A percentile compares a stretch with the other conserved stretches of the same genome.
Conservation (phyloP, 768 basidiomycete species). For the Phanerochaete carnosa region DNA sequence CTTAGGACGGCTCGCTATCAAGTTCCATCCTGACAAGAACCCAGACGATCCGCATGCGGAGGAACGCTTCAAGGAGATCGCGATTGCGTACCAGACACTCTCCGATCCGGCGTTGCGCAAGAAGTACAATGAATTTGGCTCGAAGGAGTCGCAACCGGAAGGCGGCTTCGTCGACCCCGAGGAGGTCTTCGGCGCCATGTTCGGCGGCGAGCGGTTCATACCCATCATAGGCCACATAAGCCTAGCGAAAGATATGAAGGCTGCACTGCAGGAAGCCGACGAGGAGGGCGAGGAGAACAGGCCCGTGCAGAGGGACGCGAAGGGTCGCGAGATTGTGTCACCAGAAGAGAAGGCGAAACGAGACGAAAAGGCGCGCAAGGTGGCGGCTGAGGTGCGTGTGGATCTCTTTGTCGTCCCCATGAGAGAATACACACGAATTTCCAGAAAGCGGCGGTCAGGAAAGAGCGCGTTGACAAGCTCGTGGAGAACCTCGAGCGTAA, state of each 20-base stretch:
- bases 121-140: conserved; percentile 91
- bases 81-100: conserved; percentile 85
- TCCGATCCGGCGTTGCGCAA: conserved; percentile 71
- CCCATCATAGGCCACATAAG: conserved; percentile 89
- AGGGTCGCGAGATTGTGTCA: conserved; percentile 37
- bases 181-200: conserved; percentile 67
- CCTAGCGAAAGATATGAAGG: conserved; percentile 89
- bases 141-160: conserved; percentile 77
- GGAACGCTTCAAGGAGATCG: conserved; percentile 87
- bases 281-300: conserved; percentile 50
- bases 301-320: conserved; percentile 45
- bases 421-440: conserved; percentile 11
- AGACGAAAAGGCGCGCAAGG: conserved; percentile 70
- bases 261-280: conserved; percentile 83
- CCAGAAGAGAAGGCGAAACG: conserved; percentile 39
- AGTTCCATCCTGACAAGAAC: conserved; percentile 92
- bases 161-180: conserved; percentile 89
- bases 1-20: conserved; percentile 79
- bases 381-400: conserved; percentile 66
- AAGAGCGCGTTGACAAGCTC: conserved; percentile 71
- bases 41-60: conserved; percentile 82
- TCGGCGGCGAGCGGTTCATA: conserved; percentile 83
- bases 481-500: conserved; percentile 79
- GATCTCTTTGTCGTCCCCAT: conserved; percentile 1
- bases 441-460: conserved; percentile 78